Evolutionary conservation across 495 filamentous ascomycete species (phyloP), one percentile per base, ranked within the genome.

Genomic region (Tetracladium marchalianum): DNA sequence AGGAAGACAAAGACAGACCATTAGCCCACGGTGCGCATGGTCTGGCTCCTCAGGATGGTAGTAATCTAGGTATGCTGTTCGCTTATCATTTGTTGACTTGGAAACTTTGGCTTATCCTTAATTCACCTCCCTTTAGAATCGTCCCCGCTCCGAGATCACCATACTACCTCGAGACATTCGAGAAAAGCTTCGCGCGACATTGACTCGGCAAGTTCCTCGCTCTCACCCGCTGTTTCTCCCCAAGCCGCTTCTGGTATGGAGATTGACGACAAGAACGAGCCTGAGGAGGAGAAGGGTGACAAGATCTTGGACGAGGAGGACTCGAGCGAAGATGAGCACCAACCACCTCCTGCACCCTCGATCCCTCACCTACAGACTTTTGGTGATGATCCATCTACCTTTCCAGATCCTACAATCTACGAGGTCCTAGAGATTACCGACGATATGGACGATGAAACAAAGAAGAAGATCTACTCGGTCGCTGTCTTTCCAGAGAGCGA

Each of bases 401-500:
- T 88, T 53, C 83, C 87, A 53, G 92, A 99, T 57, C 87, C 90
- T 0, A 96, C 90, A 33, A 73, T 96, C 40, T 99, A 99, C 64
- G 82, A 97, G 46, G 95, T 99, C 47, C 81, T 83, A 11, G 72
- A 82, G 1, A 68, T 88, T 8, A 74, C 70, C 5, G 70, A 77
- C 3, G 80, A 73, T 35, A 93, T 90, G 80, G 75, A 75, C 4
- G 80, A 89, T 50, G 85, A 89, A 5, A 82, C 90, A 50, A 84
- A 82, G 61, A 82, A 80, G 47, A 77, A 87, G 50, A 87, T 96
- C 35, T 94, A 85, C 62, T 85, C 85, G 11, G 92, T 99, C 6
- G 77, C 85, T 6, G 65, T 71, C 5, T 99, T 93, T 59, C 92
- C 92, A 0, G 68, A 72, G 24, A 78, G 74, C 45, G 87, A 96